These are phyloP conservation scores for Amaranthus tricolor DNA, from an alignment of 179 eudicot species.

Conservation along the genomic window DNA sequence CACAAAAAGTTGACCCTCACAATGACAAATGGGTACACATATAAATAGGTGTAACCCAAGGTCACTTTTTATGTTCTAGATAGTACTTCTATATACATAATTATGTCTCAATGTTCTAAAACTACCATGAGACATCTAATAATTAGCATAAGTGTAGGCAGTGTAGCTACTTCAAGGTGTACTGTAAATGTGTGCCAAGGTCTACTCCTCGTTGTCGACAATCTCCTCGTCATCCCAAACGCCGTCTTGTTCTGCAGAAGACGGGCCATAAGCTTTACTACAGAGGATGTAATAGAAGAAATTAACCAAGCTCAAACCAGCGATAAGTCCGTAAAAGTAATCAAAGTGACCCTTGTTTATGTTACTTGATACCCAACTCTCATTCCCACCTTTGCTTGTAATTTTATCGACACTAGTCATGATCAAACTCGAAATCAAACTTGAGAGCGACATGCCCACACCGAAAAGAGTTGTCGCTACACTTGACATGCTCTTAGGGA, in stretches of 20 bases:
- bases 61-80: no score
- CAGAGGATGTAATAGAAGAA: conserved; percentile 36
- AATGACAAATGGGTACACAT: no score
- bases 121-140: no score
- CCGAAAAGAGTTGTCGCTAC: conserved; percentile 30
- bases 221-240: conserved; percentile 7
- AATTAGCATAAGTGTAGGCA: no score
- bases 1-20: no score
- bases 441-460: conserved; percentile 27
- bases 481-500: conserved; percentile 53
- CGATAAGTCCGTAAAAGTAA: conserved; percentile 43
- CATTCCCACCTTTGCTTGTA: conserved; percentile 35
- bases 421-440: conserved; percentile 33
- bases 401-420: conserved; percentile 30
- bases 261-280: conserved; percentile 40
- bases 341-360: conserved; percentile 49
- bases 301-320: conserved; percentile 35
- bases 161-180: neutral
- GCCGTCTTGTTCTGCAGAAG: conserved; percentile 6
- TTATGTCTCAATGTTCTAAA: no score
- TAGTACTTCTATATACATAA: no score
- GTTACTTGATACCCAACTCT: conserved; percentile 53
- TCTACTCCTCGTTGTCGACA: neutral
- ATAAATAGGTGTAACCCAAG: no score
- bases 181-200: neutral